Base-by-base conservation (phyloP, 768 basidiomycete genomes). In the Auriscalpium microsporum region DNA sequence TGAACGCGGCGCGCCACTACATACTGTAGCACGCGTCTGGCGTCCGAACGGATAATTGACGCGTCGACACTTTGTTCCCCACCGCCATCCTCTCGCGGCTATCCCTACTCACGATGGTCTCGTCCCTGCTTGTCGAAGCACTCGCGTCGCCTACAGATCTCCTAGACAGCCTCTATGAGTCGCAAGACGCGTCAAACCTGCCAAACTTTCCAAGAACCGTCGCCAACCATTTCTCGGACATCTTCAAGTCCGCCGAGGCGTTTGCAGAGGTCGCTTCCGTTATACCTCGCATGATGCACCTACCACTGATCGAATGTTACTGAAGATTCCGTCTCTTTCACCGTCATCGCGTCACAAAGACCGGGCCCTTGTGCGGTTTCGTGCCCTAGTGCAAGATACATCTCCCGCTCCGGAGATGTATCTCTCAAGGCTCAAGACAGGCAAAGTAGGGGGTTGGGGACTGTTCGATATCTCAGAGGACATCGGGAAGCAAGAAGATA, bases 331-430 rank as follows among this genome's bases (percentile, higher is more conserved):
- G 0, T 59, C 69, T 8, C 74, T 90, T 51, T 79, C 84, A 10
- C 81, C 82, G 38, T 72, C 77, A 28, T 69, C 70, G 3, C 76
- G 81, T 62, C 64, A 66, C 10, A 28, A 28, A 28, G 71, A 76
- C 56, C 72, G 82, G n/a, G 69, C 80, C 0, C 75, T 91, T 4
- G 86, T 92, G 3, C 74, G 78, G 17, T 90, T 91, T 67, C 77
- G 80, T 35, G 84, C 78, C 23, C 88, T 91, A 85, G 75, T 91
- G 34, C 90, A 93, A 66, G 90, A 91, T 64, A 90, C 87, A 2
- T 87, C 88, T 2, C 65, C 78, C 16, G 81, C 85, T 6, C 78
- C 80, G 0, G 86, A 90, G 64, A 73, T 93, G 58, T 92, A 92
- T 67, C 72, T 88, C 44, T 77, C 81, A 3, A 73, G 64, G 44